These are phyloP conservation scores for Aspergillus glaucus DNA, from an alignment of 2,329 filamentous ascomycete species.

Conservation along the genomic window DNA sequence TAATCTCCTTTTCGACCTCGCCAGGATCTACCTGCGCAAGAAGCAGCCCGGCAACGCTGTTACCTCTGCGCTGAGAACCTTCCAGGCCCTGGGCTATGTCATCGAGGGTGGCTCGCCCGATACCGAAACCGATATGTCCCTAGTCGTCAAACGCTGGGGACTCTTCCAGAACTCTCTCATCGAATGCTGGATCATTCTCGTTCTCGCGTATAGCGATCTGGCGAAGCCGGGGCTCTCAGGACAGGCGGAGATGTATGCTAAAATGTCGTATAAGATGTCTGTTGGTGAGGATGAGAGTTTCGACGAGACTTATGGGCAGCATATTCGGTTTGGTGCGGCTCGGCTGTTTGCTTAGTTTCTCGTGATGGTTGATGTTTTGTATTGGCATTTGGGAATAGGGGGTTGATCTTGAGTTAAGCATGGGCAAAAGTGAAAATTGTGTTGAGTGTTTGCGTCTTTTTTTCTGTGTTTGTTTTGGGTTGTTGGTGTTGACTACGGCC, in stretches of 20 bases:
- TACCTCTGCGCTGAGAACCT: slow-evolving; percentile 13
- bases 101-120: slow-evolving; percentile 16
- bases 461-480: no score
- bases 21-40: slow-evolving; percentile 2
- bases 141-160: slow-evolving; percentile 25
- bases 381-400: no score
- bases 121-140: neutral
- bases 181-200: slow-evolving; percentile 23
- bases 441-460: no score
- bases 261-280: slow-evolving; percentile 23
- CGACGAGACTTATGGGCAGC: slow-evolving; percentile 7
- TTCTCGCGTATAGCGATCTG: slow-evolving; percentile 16
- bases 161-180: slow-evolving; percentile 17
- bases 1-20: slow-evolving; percentile 11
- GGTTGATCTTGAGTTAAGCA: no score
- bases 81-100: slow-evolving; percentile 20
- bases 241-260: slow-evolving; percentile 25
- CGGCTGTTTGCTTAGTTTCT: no score
- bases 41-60: slow-evolving; percentile 10
- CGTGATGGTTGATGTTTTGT: no score
- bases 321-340: neutral
- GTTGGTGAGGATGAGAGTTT: slow-evolving; percentile 32
- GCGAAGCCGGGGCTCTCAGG: slow-evolving; percentile 9
- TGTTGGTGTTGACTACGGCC: no score
- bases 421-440: no score